phyloP scores from a whole-genome alignment of 495 filamentous ascomycete genomes.

The Thozetella sp. region DNA sequence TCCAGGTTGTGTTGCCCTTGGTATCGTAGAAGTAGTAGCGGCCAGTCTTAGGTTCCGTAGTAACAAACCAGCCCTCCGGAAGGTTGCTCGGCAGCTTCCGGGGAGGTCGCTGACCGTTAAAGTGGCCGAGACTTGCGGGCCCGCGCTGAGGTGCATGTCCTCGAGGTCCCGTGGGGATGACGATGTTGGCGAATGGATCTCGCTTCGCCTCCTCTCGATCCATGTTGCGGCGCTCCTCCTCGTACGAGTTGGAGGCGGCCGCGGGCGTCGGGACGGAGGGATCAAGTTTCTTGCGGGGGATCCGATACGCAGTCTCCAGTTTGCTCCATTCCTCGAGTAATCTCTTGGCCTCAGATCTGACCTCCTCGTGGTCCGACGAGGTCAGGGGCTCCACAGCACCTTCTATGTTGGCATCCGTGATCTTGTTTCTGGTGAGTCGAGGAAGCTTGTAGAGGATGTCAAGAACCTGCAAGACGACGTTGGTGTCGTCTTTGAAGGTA shows the following conservation, averaged over 20 bases:
- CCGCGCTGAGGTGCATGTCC: slow-evolving; percentile 64
- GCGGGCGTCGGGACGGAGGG: slow-evolving; percentile 32
- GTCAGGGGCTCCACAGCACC: slow-evolving; percentile 73
- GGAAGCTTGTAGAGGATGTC: slow-evolving; percentile 89
- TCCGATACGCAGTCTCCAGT: slow-evolving; percentile 90
- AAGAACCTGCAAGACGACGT: slow-evolving; percentile 85
- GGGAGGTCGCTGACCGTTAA: slow-evolving; percentile 57
- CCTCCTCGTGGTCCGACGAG: slow-evolving; percentile 69
- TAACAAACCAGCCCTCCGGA: slow-evolving; percentile 79
- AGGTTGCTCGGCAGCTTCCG: slow-evolving; percentile 59
- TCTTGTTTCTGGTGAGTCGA: slow-evolving; percentile 94
- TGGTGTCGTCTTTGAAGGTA: slow-evolving; percentile 84
- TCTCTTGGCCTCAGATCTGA: slow-evolving; percentile 67
- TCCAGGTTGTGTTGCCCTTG: slow-evolving; percentile 77
- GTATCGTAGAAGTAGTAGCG: slow-evolving; percentile 80
- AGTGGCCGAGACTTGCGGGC: slow-evolving; percentile 59
- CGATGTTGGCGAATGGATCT: slow-evolving; percentile 32
- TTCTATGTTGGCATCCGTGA: slow-evolving; percentile 95
- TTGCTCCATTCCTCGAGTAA: slow-evolving; percentile 87
- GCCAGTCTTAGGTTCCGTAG: slow-evolving; percentile 62
- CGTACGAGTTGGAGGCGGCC: slow-evolving; percentile 52
- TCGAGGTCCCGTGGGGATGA: slow-evolving; percentile 65
- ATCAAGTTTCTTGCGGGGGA: slow-evolving; percentile 73
- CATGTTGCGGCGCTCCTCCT: slow-evolving; percentile 65
- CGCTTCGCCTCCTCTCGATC: slow-evolving; percentile 56